These are phyloP conservation scores for Sporobolomyces roseus DNA, from an alignment of 768 basidiomycete species.

Conservation along the genomic window DNA sequence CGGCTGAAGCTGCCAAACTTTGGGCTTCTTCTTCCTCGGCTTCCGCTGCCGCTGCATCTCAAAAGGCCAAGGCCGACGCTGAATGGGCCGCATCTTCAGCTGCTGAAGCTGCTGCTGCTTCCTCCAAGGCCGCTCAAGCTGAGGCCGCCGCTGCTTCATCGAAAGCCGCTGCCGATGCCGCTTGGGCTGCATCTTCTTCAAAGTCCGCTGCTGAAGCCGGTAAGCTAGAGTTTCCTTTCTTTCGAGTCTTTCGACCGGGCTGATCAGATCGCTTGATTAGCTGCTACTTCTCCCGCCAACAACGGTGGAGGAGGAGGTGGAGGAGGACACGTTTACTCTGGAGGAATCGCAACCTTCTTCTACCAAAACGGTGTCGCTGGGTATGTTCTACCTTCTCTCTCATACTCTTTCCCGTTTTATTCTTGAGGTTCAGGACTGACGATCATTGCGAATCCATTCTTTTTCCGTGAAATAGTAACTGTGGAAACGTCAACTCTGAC, in stretches of 20 bases:
- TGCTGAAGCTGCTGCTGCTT: too few relatives aligned
- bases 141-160: slow-evolving; percentile 16
- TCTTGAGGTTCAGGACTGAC: too few relatives aligned
- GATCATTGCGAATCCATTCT: background rate
- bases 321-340: slow-evolving; percentile 19
- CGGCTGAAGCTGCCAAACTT: too few relatives aligned
- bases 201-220: slow-evolving; percentile 27
- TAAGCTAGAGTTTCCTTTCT: background rate
- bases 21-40: too few relatives aligned
- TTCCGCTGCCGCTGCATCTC: too few relatives aligned
- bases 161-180: slow-evolving; percentile 22
- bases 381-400: background rate
- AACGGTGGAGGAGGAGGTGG: background rate
- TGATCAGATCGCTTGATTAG: too few relatives aligned
- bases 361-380: slow-evolving; percentile 39
- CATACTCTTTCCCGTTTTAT: background rate
- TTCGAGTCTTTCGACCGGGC: too few relatives aligned
- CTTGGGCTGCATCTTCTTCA: slow-evolving; percentile 20
- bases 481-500: slow-evolving; percentile 26
- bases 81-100: slow-evolving; percentile 23
- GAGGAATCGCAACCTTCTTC: slow-evolving; percentile 37
- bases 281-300: slow-evolving; percentile 13
- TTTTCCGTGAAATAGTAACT: background rate
- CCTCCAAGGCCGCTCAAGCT: too few relatives aligned
- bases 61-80: slow-evolving; percentile 8